Conservation (phyloP, 2,329 filamentous ascomycete species). For the Metarhizium rileyi region DNA sequence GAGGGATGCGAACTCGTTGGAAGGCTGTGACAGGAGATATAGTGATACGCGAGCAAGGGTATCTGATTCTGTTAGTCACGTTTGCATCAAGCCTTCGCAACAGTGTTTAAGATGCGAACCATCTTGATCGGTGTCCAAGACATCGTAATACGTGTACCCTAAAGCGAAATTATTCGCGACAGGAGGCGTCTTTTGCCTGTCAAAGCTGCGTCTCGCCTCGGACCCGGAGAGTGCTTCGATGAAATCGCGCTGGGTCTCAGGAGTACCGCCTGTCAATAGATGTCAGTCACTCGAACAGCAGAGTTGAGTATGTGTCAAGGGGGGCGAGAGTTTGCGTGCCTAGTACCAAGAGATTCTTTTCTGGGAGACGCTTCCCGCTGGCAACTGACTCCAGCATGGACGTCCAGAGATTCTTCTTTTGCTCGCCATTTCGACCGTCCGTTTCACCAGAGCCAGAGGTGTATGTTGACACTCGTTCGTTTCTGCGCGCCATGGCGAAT, state of each 20-base stretch:
- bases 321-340: conserved; percentile 39
- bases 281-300: not conserved
- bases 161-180: conserved; percentile 87
- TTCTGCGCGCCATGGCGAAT: conserved; percentile 37
- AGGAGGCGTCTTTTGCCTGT: conserved; percentile 57
- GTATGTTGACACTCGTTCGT: conserved; percentile 49
- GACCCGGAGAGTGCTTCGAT: conserved; percentile 53
- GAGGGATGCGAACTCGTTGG: conserved; percentile 70
- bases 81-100: not conserved
- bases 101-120: conserved; percentile 40
- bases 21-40: conserved; percentile 80
- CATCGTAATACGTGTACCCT: conserved; percentile 92
- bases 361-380: conserved; percentile 78
- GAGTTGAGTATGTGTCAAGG: not conserved
- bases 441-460: conserved; percentile 45
- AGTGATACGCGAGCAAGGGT: conserved; percentile 82
- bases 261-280: conserved; percentile 54
- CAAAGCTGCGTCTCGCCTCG: conserved; percentile 43
- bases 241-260: conserved; percentile 77
- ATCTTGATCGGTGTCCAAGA: conserved; percentile 88
- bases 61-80: conserved; percentile 44
- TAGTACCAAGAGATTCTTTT: conserved; percentile 83
- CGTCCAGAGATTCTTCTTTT: conserved; percentile 87
- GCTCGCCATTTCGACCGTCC: conserved; percentile 53
- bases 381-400: conserved; percentile 86